These are phyloP conservation scores for Viola pubescens DNA, from an alignment of 441 rosid species.

Conservation along the genomic window DNA sequence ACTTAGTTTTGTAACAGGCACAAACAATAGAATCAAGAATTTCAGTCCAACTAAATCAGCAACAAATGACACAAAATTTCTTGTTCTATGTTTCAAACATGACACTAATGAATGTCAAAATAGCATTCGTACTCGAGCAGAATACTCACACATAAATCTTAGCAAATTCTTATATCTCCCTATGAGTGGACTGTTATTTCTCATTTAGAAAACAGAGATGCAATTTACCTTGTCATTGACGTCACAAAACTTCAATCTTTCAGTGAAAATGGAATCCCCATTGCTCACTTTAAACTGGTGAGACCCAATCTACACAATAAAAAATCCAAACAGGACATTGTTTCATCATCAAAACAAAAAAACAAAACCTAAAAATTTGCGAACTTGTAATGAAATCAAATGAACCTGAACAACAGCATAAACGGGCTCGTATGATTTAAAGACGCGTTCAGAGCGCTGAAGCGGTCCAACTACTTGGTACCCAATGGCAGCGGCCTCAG, in stretches of 20 bases:
- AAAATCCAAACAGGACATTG: neutral
- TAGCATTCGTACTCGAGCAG: too few relatives aligned
- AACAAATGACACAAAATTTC: too few relatives aligned
- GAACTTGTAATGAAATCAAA: neutral
- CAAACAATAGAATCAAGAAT: too few relatives aligned
- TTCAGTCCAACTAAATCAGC: too few relatives aligned
- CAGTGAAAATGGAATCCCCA: constrained; percentile 67
- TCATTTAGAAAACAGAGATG: neutral
- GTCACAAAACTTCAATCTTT: constrained; percentile 83
- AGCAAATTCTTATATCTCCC: too few relatives aligned
- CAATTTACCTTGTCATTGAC: constrained; percentile 71
- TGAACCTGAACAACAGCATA: constrained; percentile 84
- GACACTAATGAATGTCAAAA: too few relatives aligned
- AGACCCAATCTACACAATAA: constrained; percentile 56
- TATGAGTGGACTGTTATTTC: too few relatives aligned
- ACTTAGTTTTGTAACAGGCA: too few relatives aligned
- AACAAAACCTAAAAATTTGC: neutral
- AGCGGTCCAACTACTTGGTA: constrained; percentile 69
- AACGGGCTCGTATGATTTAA: constrained; percentile 65
- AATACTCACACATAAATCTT: too few relatives aligned
- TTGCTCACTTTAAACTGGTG: constrained; percentile 95
- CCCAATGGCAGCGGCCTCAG: constrained; percentile 69
- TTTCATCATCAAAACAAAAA: neutral
- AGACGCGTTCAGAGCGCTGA: constrained; percentile 42
- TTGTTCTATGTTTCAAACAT: too few relatives aligned